Percentiles rank a stretch among this genome's conserved stretches.
Conservation (phyloP, 495 filamentous ascomycete genomes). For the Tuber calosporum region DNA sequence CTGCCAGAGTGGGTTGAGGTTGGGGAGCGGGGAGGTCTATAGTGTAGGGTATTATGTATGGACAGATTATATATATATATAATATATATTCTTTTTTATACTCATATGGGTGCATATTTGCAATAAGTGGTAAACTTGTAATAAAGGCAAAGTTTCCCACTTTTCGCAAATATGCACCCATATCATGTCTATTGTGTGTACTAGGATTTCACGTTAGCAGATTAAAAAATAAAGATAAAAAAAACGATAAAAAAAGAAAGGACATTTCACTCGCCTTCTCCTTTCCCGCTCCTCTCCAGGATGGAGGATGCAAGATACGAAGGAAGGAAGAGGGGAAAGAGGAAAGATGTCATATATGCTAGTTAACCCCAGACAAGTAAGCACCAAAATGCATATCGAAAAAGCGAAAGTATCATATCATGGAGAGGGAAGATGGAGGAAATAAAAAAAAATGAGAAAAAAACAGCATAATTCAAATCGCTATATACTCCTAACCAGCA, state of each 20-base stretch:
- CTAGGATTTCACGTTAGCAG: not conserved
- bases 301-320: not conserved
- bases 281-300: slow-evolving; percentile 5
- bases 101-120: too few relatives aligned
- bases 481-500: slow-evolving; percentile 8
- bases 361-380: not conserved
- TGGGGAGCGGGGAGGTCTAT: not conserved
- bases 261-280: slow-evolving; percentile 7
- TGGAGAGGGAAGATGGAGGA: slow-evolving; percentile 10
- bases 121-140: too few relatives aligned
- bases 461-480: slow-evolving; percentile 8
- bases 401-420: slow-evolving; percentile 6
- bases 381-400: slow-evolving; percentile 11
- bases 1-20: slow-evolving; percentile 52
- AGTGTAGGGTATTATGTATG: not conserved
- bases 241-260: not conserved
- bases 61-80: not conserved
- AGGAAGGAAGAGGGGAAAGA: not conserved
- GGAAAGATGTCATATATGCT: not conserved
- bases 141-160: too few relatives aligned
- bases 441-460: too few relatives aligned
- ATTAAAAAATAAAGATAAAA: too few relatives aligned
- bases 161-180: too few relatives aligned
- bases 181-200: not conserved
- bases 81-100: too few relatives aligned